phyloP scores from a whole-genome alignment of 2,329 filamentous ascomycete genomes.

The Curvularia sp. region DNA sequence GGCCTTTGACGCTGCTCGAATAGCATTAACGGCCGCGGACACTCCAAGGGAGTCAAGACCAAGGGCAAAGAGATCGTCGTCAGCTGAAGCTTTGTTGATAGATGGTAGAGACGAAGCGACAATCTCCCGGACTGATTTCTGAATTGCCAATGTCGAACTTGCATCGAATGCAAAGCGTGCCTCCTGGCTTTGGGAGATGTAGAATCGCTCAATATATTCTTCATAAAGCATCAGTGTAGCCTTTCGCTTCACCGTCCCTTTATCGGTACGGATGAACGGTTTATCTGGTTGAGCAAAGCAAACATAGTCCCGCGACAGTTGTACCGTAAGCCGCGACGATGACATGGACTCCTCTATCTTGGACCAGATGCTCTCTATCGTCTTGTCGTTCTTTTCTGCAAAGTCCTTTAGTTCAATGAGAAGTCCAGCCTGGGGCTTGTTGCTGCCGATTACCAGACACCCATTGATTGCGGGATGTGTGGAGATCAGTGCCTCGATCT shows the following conservation, averaged over 20 bases:
- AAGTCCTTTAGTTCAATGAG: constrained; percentile 41
- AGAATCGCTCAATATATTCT: constrained; percentile 58
- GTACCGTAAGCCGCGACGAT: constrained; percentile 48
- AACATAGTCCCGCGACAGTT: constrained; percentile 54
- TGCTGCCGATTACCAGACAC: constrained; percentile 39
- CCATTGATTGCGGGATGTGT: constrained; percentile 41
- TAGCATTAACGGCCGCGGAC: constrained; percentile 38
- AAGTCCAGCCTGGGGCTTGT: constrained; percentile 38
- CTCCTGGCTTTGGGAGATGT: constrained; percentile 30
- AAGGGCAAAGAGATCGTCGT: constrained; percentile 44
- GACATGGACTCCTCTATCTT: constrained; percentile 54
- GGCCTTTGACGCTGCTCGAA: constrained; percentile 40
- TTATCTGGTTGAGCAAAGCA: constrained; percentile 53
- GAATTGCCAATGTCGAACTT: constrained; percentile 15
- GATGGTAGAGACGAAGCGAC: constrained; percentile 18
- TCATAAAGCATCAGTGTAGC: constrained; percentile 53
- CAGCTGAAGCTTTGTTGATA: constrained; percentile 17
- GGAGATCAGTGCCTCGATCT: constrained; percentile 31
- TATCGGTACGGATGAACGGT: constrained; percentile 56
- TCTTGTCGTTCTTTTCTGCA: constrained; percentile 13
- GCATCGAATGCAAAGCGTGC: constrained; percentile 11
- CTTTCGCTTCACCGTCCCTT: constrained; percentile 55
- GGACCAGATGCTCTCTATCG: constrained; percentile 57
- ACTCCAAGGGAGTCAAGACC: constrained; percentile 47
- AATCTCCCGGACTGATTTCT: constrained; percentile 13